These are phyloP conservation scores for Angomonas deanei DNA, from an alignment of 208 protist species.

Conservation along the genomic window DNA sequence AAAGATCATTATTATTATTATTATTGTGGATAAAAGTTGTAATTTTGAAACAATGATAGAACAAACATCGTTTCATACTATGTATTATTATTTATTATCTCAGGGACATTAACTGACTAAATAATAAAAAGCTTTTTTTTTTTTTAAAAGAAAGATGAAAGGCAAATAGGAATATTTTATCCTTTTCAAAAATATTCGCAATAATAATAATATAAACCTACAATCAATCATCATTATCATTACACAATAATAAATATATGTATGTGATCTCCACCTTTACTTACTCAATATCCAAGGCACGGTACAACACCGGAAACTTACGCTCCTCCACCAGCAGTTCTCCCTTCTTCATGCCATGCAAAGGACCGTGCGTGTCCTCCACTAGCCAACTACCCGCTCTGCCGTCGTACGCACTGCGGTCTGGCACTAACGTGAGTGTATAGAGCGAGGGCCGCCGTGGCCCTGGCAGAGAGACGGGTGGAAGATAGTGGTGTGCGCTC, in stretches of 20 bases:
- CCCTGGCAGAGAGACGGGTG: constrained; percentile 11
- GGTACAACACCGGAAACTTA: constrained; percentile 66
- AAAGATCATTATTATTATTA: too few relatives aligned
- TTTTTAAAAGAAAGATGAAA: constrained; percentile 3
- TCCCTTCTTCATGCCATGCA: constrained; percentile 55
- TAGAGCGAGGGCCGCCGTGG: constrained; percentile 38
- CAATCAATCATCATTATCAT: too few relatives aligned
- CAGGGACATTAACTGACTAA: too few relatives aligned
- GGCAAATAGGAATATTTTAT: constrained; percentile 1
- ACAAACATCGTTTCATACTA: too few relatives aligned
- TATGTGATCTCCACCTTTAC: too few relatives aligned
- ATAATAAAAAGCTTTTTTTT: too few relatives aligned
- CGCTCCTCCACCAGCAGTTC: constrained; percentile 54
- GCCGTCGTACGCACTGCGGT: constrained; percentile 73
- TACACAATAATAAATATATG: too few relatives aligned
- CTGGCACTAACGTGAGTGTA: constrained; percentile 55
- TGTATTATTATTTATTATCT: too few relatives aligned
- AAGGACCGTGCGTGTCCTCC: constrained; percentile 58
- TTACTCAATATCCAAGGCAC: constrained; percentile 77
- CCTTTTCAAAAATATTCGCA: not conserved
- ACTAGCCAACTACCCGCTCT: constrained; percentile 59
- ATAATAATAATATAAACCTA: too few relatives aligned
- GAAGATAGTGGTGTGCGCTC: constrained; percentile 9
- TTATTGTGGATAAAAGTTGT: too few relatives aligned
- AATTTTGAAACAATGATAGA: too few relatives aligned